Evolutionary conservation across 805 yeast genomes (phyloP).

Genomic region (Candida coquimbonensis): DNA sequence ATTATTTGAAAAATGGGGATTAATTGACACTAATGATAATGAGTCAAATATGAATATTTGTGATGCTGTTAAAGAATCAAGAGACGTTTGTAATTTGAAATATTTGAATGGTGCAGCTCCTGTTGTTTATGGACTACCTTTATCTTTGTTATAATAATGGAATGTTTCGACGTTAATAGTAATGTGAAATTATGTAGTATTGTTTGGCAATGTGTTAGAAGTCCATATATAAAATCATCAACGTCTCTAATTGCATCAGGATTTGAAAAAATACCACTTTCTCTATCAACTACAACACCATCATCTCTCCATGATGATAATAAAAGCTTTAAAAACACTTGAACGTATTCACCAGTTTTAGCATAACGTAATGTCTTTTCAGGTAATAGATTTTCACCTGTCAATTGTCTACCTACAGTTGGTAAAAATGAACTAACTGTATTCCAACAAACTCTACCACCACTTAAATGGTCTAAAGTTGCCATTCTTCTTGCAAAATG

Average conservation of each 20-base stretch:
- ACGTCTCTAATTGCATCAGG: conserved; percentile 34
- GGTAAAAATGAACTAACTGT: conserved; percentile 37
- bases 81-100: conserved; percentile 61
- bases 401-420: conserved; percentile 35
- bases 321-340: conserved; percentile 34
- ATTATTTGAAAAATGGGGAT: conserved; percentile 62
- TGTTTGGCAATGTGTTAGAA: too few relatives aligned
- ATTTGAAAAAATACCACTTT: conserved; percentile 29
- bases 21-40: conserved; percentile 29
- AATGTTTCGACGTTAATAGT: too few relatives aligned
- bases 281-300: conserved; percentile 22
- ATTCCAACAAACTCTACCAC: conserved; percentile 44
- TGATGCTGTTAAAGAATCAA: conserved; percentile 52
- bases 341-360: conserved; percentile 36
- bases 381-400: conserved; percentile 31
- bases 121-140: conserved; percentile 82
- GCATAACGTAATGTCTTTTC: conserved; percentile 36
- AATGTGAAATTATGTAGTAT: too few relatives aligned
- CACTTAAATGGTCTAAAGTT: conserved; percentile 37
- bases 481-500: conserved; percentile 38
- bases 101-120: conserved; percentile 92
- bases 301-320: conserved; percentile 40
- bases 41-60: conserved; percentile 31
- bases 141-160: conserved; percentile 17
- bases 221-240: too few relatives aligned